Base-by-base conservation (phyloP, 78 protist species). In the Polysphondylium violaceum region DNA sequence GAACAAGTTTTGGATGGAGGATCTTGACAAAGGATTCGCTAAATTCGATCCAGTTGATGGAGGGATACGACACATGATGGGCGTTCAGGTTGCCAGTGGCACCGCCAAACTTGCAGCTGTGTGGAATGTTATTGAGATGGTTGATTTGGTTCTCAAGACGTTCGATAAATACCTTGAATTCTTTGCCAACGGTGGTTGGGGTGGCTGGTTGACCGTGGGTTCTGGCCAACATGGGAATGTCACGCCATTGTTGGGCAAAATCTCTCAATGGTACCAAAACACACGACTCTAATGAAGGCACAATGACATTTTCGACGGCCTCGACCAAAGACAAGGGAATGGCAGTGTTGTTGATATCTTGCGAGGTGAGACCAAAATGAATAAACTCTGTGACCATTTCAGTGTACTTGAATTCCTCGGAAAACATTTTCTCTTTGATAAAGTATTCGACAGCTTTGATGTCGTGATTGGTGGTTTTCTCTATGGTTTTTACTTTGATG, bases 141-240 rank as follows among this genome's bases (percentile, higher is more conserved):
- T 16, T 67, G 14, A 87, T 12, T 86, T 95, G 96, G 17, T 35
- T 36, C 23, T 87, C 60, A 9, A 96, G 92, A 40, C 98, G 87
- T 38, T 90, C 93, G 12, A 79, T 92, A 35, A 93, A 95, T 0
- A 93, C 96, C 71, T 27, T 33, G n/a, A 95, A 43, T 61, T 96
- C 98, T 88, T 97, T 97, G 44, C 97, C 98, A 27, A 97, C 72
- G 14, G 95, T 92, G 27, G 98, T 93, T n/a, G 98, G 98, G 9
- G 98, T 94, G 5, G 98, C 98, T 17, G 98, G 96, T 83, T 96
- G 98, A 7, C 98, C 98, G 61, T 97, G 98, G 7, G 98, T 97
- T 59, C 94, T 95, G 5, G 97, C 95, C 25, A 97, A 87, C 97
- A 97, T 93, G 36, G 98, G 94, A 0, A 96, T 85, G 33, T 71